These are phyloP conservation scores for Hypomontagnella monticulosa DNA, from an alignment of 495 filamentous ascomycete genomes.

Conservation along the genomic window DNA sequence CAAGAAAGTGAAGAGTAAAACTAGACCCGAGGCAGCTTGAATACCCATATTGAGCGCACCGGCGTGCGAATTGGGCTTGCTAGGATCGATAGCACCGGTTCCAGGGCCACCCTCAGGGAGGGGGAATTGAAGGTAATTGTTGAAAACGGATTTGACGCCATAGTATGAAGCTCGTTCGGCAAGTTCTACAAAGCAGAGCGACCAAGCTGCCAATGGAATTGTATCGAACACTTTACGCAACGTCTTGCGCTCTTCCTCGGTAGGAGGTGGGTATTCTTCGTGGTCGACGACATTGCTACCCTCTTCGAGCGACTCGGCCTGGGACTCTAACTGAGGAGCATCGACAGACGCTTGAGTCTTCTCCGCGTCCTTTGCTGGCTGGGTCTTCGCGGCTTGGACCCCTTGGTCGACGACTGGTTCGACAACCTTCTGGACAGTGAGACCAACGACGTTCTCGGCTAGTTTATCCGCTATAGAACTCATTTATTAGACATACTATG, in stretches of 20 bases:
- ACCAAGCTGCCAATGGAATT: conserved; percentile 53
- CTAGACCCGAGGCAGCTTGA: conserved; percentile 61
- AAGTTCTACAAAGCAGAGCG: conserved; percentile 60
- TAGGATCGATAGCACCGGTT: conserved; percentile 53
- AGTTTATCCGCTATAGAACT: conserved; percentile 1
- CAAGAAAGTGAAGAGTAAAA: conserved; percentile 62
- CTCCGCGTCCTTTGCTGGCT: background rate
- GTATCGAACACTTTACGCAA: conserved; percentile 60
- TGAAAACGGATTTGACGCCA: conserved; percentile 57
- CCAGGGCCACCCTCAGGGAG: conserved; percentile 62
- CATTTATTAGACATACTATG: background rate
- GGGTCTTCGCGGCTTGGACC: conserved; percentile 7
- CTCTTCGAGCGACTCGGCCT: conserved; percentile 16
- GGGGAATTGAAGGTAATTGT: conserved; percentile 62
- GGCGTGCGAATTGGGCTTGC: conserved; percentile 43
- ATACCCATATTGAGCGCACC: conserved; percentile 54
- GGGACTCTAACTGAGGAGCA: conserved; percentile 7
- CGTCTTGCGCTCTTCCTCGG: conserved; percentile 57
- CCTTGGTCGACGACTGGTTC: conserved; percentile 24
- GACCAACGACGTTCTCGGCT: conserved; percentile 37
- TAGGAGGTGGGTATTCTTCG: conserved; percentile 47
- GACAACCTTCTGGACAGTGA: conserved; percentile 28
- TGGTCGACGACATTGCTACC: conserved; percentile 18
- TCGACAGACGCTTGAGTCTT: background rate
- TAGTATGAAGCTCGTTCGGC: conserved; percentile 63